phyloP scores from a whole-genome alignment of 2,329 filamentous ascomycete genomes.

The Penicillium sp. region DNA sequence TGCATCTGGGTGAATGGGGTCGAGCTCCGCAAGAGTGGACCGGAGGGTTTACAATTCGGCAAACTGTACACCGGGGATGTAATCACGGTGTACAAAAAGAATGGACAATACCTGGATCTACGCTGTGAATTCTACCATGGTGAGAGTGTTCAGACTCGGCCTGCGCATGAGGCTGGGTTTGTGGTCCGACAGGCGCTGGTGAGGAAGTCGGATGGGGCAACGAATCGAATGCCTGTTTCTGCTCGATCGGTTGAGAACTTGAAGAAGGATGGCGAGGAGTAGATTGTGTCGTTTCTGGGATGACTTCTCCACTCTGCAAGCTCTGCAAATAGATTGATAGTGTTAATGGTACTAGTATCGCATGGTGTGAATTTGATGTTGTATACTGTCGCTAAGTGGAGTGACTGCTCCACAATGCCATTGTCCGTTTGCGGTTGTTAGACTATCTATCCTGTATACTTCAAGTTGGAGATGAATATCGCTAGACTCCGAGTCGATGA shows the following conservation, averaged over 20 bases:
- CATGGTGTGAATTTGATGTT: constrained; percentile 15
- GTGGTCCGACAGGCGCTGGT: constrained; percentile 43
- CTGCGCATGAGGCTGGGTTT: constrained; percentile 47
- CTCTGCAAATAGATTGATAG: constrained; percentile 23
- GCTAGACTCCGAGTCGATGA: no score
- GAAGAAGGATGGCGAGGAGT: constrained; percentile 22
- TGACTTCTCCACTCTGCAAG: constrained; percentile 9
- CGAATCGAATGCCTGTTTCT: constrained; percentile 30
- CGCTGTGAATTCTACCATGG: constrained; percentile 53
- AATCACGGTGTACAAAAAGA: constrained; percentile 69
- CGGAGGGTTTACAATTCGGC: constrained; percentile 61
- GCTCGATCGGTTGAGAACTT: no score
- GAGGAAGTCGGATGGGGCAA: constrained; percentile 30
- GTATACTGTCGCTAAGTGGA: constrained; percentile 9
- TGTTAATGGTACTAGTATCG: constrained; percentile 12
- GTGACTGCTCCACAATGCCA: constrained; percentile 8
- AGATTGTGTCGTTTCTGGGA: constrained; percentile 3
- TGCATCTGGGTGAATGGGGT: constrained; percentile 79
- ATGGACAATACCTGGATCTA: constrained; percentile 46
- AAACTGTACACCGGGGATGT: constrained; percentile 77
- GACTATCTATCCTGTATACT: background rate
- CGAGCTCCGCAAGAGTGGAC: constrained; percentile 59
- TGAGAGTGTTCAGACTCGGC: constrained; percentile 47
- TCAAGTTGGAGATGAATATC: no score
- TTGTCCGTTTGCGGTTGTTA: constrained; percentile 24